Conservation (phyloP, 2,329 filamentous ascomycete genomes). For the Aspergillus novofumigatus region DNA sequence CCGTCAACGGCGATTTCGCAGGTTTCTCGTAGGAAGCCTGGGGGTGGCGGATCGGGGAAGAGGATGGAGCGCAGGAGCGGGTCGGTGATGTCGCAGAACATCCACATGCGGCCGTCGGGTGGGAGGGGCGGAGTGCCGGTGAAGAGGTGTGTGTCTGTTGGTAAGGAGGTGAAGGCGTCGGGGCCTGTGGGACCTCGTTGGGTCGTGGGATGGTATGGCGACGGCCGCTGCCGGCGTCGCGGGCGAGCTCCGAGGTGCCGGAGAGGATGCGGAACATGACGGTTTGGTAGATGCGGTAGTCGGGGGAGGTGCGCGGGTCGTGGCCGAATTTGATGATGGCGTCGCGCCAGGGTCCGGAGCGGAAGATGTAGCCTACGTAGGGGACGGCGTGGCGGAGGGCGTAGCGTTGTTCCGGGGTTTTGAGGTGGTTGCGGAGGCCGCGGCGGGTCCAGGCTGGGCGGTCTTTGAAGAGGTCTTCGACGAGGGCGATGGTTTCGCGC, state of each 20-base stretch:
- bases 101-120: constrained; percentile 85
- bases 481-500: constrained; percentile 58
- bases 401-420: constrained; percentile 46
- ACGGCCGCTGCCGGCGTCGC: constrained; percentile 26
- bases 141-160: constrained; percentile 62
- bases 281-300: constrained; percentile 80
- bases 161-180: constrained; percentile 4
- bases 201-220: constrained; percentile 25
- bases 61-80: constrained; percentile 66
- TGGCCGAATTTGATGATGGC: constrained; percentile 79
- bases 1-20: constrained; percentile 65
- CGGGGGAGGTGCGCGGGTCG: constrained; percentile 74
- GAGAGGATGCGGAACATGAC: constrained; percentile 72
- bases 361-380: constrained; percentile 88
- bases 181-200: constrained; percentile 9
- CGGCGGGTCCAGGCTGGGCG: constrained; percentile 85
- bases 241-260: constrained; percentile 28
- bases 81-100: constrained; percentile 87
- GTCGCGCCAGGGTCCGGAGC: constrained; percentile 87
- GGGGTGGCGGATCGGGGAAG: constrained; percentile 44
- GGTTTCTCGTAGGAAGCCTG: constrained; percentile 51
- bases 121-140: constrained; percentile 67
- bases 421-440: constrained; percentile 69
- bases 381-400: constrained; percentile 70
- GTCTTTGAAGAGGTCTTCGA: constrained; percentile 63